Conservation (phyloP, 2,329 filamentous ascomycete genomes). For the Moelleriella libera region DNA sequence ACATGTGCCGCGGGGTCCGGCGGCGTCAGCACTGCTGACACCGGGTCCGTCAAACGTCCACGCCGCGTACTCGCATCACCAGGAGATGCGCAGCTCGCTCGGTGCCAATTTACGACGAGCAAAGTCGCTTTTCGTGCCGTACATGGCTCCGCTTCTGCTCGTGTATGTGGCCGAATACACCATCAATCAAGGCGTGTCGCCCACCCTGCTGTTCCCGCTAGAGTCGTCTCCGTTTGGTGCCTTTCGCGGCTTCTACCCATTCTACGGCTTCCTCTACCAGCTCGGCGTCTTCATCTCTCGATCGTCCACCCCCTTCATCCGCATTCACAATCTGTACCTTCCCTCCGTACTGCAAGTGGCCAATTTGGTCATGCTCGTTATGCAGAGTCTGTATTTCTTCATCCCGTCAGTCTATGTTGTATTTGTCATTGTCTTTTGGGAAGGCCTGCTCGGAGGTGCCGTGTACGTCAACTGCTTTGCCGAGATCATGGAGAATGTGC, state of each 20-base stretch:
- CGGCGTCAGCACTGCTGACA: conserved; percentile 33
- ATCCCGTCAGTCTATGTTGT: conserved; percentile 78
- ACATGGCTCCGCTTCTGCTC: conserved; percentile 81
- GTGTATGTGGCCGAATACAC: conserved; percentile 96
- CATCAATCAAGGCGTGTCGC: conserved; percentile 89
- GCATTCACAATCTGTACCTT: conserved; percentile 67
- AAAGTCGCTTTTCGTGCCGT: conserved; percentile 55
- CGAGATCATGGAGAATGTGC: conserved; percentile 76
- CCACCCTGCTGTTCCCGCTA: conserved; percentile 79
- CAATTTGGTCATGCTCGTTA: conserved; percentile 60
- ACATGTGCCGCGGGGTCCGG: conserved; percentile 19
- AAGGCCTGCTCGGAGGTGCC: conserved; percentile 75
- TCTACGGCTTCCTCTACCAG: conserved; percentile 91
- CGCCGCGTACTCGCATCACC: conserved; percentile 21
- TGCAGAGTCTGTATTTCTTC: conserved; percentile 68
- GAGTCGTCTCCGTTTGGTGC: conserved; percentile 60
- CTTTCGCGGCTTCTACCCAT: conserved; percentile 82
- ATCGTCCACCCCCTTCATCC: conserved; percentile 76
- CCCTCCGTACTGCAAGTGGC: conserved; percentile 69
- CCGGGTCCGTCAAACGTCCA: conserved; percentile 25
- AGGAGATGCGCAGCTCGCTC: conserved; percentile 18
- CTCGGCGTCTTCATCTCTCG: conserved; percentile 89
- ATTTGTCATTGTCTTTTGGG: conserved; percentile 82
- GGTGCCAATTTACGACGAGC: conserved; percentile 49
- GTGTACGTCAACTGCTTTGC: conserved; percentile 97